phyloP scores from a whole-genome alignment of 2,329 filamentous ascomycete species.

The Endoconidiophora polonica region DNA sequence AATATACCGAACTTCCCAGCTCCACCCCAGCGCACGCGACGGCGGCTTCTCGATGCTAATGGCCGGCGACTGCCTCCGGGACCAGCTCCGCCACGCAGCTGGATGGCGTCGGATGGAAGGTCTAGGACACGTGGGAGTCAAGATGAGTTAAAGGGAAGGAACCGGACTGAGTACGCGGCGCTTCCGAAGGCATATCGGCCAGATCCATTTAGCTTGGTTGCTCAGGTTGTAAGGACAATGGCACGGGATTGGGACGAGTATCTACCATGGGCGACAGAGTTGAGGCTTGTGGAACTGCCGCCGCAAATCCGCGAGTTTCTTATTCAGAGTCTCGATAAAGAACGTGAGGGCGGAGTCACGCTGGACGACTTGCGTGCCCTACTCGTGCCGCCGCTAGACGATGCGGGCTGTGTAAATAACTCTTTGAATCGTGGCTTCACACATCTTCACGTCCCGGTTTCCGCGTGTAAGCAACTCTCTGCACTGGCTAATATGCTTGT shows the following conservation, averaged over 20 bases:
- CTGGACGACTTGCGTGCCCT: not conserved
- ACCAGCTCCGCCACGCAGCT: not conserved
- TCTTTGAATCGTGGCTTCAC: not conserved
- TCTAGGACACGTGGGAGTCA: no score
- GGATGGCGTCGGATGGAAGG: not conserved
- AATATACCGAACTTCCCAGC: not conserved
- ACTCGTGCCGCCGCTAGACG: not conserved
- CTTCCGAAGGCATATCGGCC: not conserved
- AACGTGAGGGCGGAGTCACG: not conserved
- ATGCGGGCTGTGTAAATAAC: not conserved
- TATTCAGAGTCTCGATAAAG: not conserved
- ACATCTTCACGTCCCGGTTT: not conserved
- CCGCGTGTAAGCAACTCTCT: not conserved
- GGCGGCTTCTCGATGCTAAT: not conserved
- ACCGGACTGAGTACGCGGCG: no score
- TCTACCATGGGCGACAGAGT: not conserved
- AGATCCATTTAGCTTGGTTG: not conserved
- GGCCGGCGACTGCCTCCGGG: not conserved
- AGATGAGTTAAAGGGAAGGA: not conserved
- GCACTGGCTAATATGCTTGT: not conserved
- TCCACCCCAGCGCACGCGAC: not conserved
- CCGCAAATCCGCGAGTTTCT: not conserved
- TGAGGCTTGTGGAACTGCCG: not conserved
- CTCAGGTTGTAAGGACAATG: not conserved
- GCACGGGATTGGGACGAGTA: not conserved